These are phyloP conservation scores for Fusarium papillatum DNA, from an alignment of 2,329 filamentous ascomycete species.

Conservation along the genomic window DNA sequence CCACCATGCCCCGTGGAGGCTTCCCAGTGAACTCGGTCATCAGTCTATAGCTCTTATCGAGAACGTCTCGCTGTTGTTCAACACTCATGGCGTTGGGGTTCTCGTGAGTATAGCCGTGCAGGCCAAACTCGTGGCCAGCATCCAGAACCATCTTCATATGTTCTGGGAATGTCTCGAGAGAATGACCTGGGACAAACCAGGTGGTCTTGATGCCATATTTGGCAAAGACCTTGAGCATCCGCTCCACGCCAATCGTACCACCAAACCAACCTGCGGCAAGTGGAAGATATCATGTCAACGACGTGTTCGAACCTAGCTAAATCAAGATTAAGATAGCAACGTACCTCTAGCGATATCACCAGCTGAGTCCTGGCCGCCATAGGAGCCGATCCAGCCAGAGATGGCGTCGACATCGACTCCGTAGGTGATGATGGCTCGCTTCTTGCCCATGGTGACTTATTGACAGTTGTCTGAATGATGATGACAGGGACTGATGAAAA, in stretches of 20 bases:
- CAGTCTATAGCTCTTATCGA: not conserved
- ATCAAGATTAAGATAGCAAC: not conserved
- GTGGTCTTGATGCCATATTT: not conserved
- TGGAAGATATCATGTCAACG: not conserved
- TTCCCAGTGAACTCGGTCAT: not conserved
- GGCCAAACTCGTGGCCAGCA: not conserved
- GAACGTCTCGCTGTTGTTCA: not conserved
- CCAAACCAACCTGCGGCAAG: not conserved
- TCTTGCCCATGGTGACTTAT: not conserved
- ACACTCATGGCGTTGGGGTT: not conserved
- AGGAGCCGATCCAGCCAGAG: not conserved
- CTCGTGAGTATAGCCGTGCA: not conserved
- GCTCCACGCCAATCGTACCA: not conserved
- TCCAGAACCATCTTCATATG: not conserved
- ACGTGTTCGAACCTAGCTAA: too few species aligned
- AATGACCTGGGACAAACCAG: not conserved
- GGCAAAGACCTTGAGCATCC: not conserved
- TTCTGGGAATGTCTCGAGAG: not conserved
- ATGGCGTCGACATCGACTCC: not conserved
- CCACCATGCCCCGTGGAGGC: not conserved
- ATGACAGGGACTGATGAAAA: not conserved
- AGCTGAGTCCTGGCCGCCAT: not conserved
- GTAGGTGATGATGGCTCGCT: not conserved
- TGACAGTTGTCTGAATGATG: not conserved
- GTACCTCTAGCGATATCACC: not conserved